A percentile compares a stretch with the other conserved stretches of the same genome.
Evolutionary conservation across 2,329 filamentous ascomycete genomes (phyloP).

Genomic region (Beauveria asiatica): DNA sequence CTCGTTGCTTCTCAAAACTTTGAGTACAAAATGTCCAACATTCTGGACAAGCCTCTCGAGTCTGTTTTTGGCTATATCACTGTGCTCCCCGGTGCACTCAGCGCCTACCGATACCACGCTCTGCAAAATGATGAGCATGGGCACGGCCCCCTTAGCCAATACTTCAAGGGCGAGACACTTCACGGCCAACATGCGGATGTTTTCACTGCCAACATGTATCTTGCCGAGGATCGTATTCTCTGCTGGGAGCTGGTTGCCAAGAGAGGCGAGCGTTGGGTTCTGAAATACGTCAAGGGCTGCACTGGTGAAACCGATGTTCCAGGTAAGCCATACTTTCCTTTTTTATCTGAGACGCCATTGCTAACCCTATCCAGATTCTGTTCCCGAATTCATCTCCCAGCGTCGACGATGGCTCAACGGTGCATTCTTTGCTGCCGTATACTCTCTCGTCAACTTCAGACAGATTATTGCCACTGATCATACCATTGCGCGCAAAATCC

Average conservation of each 20-base stretch:
- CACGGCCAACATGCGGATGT: slow-evolving; percentile 95
- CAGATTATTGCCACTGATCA: slow-evolving; percentile 94
- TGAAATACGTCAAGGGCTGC: slow-evolving; percentile 96
- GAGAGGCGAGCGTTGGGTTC: slow-evolving; percentile 85
- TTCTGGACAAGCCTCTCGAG: slow-evolving; percentile 93
- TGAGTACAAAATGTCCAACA: slow-evolving; percentile 99
- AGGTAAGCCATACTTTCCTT: slow-evolving; percentile 46
- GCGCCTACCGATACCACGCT: slow-evolving; percentile 91
- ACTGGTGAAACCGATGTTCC: slow-evolving; percentile 97
- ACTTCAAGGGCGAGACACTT: slow-evolving; percentile 97
- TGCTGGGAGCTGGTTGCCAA: slow-evolving; percentile 97
- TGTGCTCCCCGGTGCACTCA: slow-evolving; percentile 87
- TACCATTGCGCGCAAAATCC: slow-evolving; percentile 75
- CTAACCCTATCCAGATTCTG: slow-evolving; percentile 52
- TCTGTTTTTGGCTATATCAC: slow-evolving; percentile 98
- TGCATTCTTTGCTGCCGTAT: slow-evolving; percentile 96
- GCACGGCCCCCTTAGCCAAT: slow-evolving; percentile 90
- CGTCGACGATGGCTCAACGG: slow-evolving; percentile 95
- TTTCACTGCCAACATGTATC: slow-evolving; percentile 94
- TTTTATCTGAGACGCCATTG: neutral
- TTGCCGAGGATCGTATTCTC: slow-evolving; percentile 81
- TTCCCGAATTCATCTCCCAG: slow-evolving; percentile 96
- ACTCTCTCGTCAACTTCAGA: slow-evolving; percentile 88
- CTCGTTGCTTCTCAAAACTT: slow-evolving; percentile 97
- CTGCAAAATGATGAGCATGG: slow-evolving; percentile 95